Evolutionary conservation across 2,329 filamentous ascomycete species (phyloP).

Genomic region (Diaporthe sp.): DNA sequence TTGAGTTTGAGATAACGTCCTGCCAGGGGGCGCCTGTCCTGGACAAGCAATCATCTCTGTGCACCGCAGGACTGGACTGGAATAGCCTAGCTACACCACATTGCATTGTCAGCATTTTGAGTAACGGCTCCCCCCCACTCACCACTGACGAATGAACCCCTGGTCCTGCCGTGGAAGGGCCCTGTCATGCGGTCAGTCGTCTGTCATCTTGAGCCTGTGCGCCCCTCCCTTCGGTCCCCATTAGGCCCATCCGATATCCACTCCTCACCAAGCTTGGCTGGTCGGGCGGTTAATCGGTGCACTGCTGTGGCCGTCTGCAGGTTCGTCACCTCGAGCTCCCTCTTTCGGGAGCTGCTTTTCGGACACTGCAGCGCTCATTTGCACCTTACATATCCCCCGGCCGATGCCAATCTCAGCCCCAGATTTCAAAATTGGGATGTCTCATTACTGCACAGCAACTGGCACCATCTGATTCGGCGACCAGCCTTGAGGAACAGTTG

Average conservation of each 20-base stretch:
- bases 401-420: constrained; percentile 5
- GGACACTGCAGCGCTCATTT: background rate
- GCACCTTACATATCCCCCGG: background rate
- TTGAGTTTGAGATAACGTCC: constrained; percentile 31
- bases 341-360: too few relatives aligned
- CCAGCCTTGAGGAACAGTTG: background rate
- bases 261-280: background rate
- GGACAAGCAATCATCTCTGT: too few relatives aligned
- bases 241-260: constrained; percentile 8
- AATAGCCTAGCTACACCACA: background rate
- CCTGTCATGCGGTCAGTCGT: background rate
- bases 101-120: background rate
- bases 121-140: background rate
- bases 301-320: background rate
- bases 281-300: background rate
- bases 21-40: background rate
- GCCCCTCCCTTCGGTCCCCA: background rate
- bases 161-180: background rate
- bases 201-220: background rate
- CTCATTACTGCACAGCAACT: background rate
- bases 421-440: constrained; percentile 15
- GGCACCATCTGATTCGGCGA: background rate
- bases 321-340: background rate
- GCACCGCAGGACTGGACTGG: too few relatives aligned
- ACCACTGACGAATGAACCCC: too few relatives aligned